Evolutionary conservation across 2,329 filamentous ascomycete species (phyloP), one percentile per base, ranked within the genome.

Genomic region (Fonsecaea pedrosoi): DNA sequence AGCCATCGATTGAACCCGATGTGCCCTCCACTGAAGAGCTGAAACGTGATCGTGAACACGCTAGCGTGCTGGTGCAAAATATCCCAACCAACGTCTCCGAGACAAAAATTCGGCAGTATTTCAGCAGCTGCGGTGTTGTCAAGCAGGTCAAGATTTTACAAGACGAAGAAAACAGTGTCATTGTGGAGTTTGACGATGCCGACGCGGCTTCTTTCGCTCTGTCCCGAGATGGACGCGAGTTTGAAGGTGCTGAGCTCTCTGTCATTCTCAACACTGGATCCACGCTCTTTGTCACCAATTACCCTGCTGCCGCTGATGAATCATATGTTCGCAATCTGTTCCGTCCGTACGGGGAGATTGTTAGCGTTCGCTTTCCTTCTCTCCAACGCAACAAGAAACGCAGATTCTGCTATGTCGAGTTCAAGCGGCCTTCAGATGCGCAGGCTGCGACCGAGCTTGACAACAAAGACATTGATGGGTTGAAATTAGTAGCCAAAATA

Each of bases 331-430:
- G 85, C n/a, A 79, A 82, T 18, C 79, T 89, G 55, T 88, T 87
- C 74, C 77, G 85, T 67, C 77, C 83, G 65, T 94, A 89, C 74
- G 95, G 95, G 53, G 88, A 94, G 53, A 89, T 99, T 63, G 84
- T 96, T 63, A 92, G 90, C 74, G 85, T 98, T 60, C 90, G 95
- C 25, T 95, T 95, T 80, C 95, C 95, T 1, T 97, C 92, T 64
- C 86, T 99, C 60, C 96, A 96, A 77, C 93, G 86, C 78, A 94
- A 97, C 74, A 89, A 90, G 1, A 89, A 92, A 73, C 91, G 95
- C 37, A 90, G 95, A 30, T 99, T 99, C 81, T 97, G 94, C 81
- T 99, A 99, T 77, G 85, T 97, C 6, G 92, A 96, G n/a, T 97
- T 97, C 76, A 85, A 88, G 56, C 87, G 88, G 37, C 79, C 85